These are phyloP conservation scores for Fusarium tuaranense DNA, from an alignment of 2,329 filamentous ascomycete genomes.

Conservation along the genomic window DNA sequence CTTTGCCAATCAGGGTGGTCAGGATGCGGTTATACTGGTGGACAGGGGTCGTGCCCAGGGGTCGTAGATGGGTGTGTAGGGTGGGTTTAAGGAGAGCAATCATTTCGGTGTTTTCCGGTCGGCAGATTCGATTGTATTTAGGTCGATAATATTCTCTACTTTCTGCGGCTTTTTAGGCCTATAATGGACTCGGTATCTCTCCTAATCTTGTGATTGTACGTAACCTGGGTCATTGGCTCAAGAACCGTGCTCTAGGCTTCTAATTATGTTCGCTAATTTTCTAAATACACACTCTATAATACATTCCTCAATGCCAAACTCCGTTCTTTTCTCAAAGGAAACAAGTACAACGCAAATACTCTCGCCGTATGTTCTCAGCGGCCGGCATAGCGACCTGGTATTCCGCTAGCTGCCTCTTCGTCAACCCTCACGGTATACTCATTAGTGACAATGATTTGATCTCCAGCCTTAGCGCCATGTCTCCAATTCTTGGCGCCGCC, in stretches of 20 bases:
- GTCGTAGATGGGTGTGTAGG: not conserved
- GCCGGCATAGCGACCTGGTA: not conserved
- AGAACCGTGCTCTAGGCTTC: not conserved
- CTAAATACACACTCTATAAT: not conserved
- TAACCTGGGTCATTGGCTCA: not conserved
- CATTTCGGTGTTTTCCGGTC: not conserved
- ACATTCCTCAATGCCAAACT: not conserved
- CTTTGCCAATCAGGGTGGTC: not conserved
- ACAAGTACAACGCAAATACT: not conserved
- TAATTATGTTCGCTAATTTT: not conserved
- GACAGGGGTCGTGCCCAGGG: not conserved
- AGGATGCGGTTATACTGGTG: not conserved
- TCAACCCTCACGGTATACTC: constrained; percentile 10
- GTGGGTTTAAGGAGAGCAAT: not conserved
- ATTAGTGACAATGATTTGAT: constrained; percentile 6
- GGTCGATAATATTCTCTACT: not conserved
- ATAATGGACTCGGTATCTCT: not conserved
- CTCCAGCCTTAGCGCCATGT: not conserved
- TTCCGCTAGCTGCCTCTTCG: not conserved
- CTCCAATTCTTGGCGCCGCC: constrained; percentile 6
- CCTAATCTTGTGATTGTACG: too few species aligned
- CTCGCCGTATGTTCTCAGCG: not conserved
- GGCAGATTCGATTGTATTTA: not conserved
- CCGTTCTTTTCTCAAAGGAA: not conserved
- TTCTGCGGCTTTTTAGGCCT: not conserved